A percentile compares a stretch with the other conserved stretches of the same genome.
phyloP scores from a whole-genome alignment of 1,139 yeast species.

The Protomyces inundatus region DNA sequence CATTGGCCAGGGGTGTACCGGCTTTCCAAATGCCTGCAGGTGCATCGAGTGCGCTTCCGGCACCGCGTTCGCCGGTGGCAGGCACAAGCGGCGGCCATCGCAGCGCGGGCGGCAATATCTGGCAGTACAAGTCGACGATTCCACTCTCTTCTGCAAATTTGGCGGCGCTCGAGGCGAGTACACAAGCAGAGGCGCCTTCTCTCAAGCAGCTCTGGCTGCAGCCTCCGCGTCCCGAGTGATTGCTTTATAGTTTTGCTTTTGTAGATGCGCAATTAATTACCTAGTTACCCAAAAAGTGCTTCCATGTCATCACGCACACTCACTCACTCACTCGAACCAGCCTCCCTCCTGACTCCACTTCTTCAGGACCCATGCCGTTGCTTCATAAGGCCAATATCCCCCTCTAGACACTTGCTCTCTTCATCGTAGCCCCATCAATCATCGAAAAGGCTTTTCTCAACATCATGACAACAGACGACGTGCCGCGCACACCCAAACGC shows the following conservation, averaged over 20 bases:
- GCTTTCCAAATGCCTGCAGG: neutral
- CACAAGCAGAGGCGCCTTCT: neutral
- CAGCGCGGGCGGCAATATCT: neutral
- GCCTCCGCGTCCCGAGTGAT: neutral
- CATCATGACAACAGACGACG: neutral
- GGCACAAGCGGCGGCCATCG: too few relatives aligned
- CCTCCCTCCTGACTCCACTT: too few relatives aligned
- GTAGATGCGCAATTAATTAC: too few relatives aligned
- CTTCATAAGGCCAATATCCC: too few relatives aligned
- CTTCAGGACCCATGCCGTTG: too few relatives aligned
- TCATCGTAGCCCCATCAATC: too few relatives aligned
- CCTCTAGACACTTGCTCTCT: too few relatives aligned
- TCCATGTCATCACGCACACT: too few relatives aligned
- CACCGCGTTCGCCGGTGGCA: neutral
- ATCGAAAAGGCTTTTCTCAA: too few relatives aligned
- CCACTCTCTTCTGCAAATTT: slow-evolving; percentile 19
- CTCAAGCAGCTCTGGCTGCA: neutral
- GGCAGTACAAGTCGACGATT: slow-evolving; percentile 14
- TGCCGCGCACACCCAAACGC: neutral
- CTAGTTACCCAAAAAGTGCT: too few relatives aligned
- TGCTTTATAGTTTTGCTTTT: too few relatives aligned
- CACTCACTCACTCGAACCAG: too few relatives aligned
- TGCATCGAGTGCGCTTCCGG: neutral
- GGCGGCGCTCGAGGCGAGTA: slow-evolving; percentile 22
- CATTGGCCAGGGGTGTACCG: neutral